Evolutionary conservation across 768 basidiomycete genomes (phyloP).

Genomic region (Leucocoprinus sp.): DNA sequence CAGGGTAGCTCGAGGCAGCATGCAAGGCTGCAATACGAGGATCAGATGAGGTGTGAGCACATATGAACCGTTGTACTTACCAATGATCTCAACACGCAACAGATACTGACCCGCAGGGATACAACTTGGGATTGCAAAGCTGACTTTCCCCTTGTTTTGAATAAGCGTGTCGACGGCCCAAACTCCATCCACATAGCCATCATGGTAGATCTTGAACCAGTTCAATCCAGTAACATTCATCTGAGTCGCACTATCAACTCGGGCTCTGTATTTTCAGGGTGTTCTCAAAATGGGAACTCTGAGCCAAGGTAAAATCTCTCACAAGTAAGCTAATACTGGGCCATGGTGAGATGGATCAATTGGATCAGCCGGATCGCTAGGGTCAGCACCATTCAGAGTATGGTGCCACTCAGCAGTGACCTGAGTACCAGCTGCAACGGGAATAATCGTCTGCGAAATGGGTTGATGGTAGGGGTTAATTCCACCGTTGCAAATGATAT

Average conservation of each 20-base stretch:
- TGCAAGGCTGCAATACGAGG: slow-evolving; percentile 20
- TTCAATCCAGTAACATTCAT: slow-evolving; percentile 37
- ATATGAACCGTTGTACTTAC: neutral
- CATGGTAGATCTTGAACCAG: slow-evolving; percentile 51
- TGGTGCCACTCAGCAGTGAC: slow-evolving; percentile 48
- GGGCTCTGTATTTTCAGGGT: slow-evolving; percentile 26
- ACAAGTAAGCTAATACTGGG: slow-evolving; percentile 43
- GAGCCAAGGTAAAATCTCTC: slow-evolving; percentile 13
- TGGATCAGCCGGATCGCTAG: slow-evolving; percentile 34
- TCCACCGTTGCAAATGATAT: slow-evolving; percentile 9
- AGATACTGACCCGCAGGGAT: slow-evolving; percentile 41
- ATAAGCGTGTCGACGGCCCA: slow-evolving; percentile 44
- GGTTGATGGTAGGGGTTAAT: slow-evolving; percentile 9
- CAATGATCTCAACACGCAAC: slow-evolving; percentile 42
- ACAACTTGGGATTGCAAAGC: slow-evolving; percentile 40
- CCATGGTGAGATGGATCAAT: slow-evolving; percentile 46
- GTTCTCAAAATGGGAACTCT: neutral
- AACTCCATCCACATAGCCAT: slow-evolving; percentile 28
- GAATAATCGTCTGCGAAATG: slow-evolving; percentile 24
- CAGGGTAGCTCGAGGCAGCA: slow-evolving; percentile 34
- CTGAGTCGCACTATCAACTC: slow-evolving; percentile 37
- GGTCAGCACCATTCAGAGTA: slow-evolving; percentile 32
- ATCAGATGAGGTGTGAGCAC: neutral
- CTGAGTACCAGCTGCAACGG: slow-evolving; percentile 14
- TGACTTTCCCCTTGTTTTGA: slow-evolving; percentile 40